phyloP scores from a whole-genome alignment of 164 flowering plant species.

The Nelumbo lutea region DNA sequence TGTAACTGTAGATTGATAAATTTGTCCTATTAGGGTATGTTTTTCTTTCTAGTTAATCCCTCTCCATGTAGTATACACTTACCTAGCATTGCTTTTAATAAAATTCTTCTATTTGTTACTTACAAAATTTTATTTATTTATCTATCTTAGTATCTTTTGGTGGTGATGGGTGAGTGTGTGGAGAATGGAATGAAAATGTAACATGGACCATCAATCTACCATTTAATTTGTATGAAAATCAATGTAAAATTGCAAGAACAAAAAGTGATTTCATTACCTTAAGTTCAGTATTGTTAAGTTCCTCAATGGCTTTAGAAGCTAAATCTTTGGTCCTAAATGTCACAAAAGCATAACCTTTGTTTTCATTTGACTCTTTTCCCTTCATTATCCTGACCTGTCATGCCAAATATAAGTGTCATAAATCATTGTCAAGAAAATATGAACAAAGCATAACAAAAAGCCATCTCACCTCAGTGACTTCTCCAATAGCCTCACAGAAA shows the following conservation, averaged over 20 bases:
- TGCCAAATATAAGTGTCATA: constrained; percentile 6
- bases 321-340: constrained; percentile 63
- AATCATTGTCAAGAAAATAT: background rate
- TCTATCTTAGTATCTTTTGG: too few relatives aligned
- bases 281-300: constrained; percentile 55
- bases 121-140: too few relatives aligned
- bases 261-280: constrained; percentile 40
- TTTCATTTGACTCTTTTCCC: constrained; percentile 65
- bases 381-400: constrained; percentile 75
- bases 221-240: background rate
- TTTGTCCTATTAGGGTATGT: too few relatives aligned
- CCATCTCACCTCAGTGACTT: constrained; percentile 62
- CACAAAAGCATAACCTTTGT: constrained; percentile 88
- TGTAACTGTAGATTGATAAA: too few relatives aligned
- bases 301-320: constrained; percentile 74
- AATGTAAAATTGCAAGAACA: background rate
- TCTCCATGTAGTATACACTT: too few relatives aligned
- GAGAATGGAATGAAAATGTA: too few relatives aligned
- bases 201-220: background rate
- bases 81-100: too few relatives aligned
- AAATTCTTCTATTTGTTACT: too few relatives aligned
- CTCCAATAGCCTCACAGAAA: constrained; percentile 71
- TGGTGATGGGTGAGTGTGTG: too few relatives aligned
- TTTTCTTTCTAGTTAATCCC: too few relatives aligned
- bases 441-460: background rate